Evolutionary conservation across 148 eudicot species (phyloP).

Genomic region (Persicaria maculosa): DNA sequence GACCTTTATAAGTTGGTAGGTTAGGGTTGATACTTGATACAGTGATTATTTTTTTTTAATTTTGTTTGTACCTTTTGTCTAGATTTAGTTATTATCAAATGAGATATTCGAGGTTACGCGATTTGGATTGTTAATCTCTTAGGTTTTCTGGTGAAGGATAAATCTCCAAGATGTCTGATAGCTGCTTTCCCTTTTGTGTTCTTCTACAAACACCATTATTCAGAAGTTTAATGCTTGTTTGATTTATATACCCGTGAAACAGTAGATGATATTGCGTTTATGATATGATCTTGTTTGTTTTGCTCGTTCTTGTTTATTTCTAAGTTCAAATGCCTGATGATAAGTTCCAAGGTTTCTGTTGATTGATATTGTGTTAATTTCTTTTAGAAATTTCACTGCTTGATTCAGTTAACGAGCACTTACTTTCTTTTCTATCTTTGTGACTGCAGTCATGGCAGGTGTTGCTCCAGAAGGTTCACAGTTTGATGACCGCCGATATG

Average conservation of each 20-base stretch:
- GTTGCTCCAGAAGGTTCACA: slow-evolving; percentile 28
- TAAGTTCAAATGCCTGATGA: background rate
- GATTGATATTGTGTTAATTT: background rate
- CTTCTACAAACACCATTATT: slow-evolving; percentile 21
- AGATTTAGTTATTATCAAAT: background rate
- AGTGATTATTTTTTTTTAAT: background rate
- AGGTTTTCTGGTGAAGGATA: slow-evolving; percentile 3
- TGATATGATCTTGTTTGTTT: background rate
- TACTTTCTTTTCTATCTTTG: background rate
- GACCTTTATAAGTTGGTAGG: background rate
- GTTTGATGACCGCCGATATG: slow-evolving; percentile 22
- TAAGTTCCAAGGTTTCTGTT: background rate
- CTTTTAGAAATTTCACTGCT: background rate
- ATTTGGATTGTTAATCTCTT: background rate
- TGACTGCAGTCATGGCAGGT: slow-evolving; percentile 16
- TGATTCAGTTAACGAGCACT: background rate
- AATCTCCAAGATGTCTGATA: slow-evolving; percentile 12
- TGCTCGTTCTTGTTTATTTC: background rate
- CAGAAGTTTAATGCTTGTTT: slow-evolving; percentile 40
- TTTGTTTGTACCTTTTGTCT: background rate
- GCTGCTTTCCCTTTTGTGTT: background rate
- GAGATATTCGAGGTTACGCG: background rate
- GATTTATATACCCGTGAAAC: no score
- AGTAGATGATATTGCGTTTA: background rate
- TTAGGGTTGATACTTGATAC: background rate